Evolutionary conservation across 352 stramenopile species (phyloP).

Genomic region (Globisporangium camurandrum): DNA sequence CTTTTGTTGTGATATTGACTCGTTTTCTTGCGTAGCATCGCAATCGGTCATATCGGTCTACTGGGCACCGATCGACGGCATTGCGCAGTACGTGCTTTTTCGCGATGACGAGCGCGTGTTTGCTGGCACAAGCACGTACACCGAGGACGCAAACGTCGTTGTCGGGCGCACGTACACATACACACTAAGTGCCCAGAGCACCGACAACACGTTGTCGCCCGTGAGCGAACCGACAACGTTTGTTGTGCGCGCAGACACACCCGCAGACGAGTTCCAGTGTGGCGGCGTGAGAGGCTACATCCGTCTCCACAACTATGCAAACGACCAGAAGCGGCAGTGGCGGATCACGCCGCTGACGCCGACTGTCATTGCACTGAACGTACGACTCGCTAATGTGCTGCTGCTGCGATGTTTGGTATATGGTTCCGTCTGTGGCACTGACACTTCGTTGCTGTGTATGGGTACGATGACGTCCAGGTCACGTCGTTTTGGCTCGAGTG

Average conservation of each 20-base stretch:
- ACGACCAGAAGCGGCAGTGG: conserved; percentile 28
- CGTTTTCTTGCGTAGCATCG: conserved; percentile 19
- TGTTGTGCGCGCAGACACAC: conserved; percentile 5
- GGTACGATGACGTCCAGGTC: conserved; percentile 13
- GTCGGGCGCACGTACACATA: conserved; percentile 35
- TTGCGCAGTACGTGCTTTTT: conserved; percentile 27
- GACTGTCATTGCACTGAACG: conserved; percentile 24
- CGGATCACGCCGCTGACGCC: conserved; percentile 21
- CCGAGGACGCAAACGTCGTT: conserved; percentile 23
- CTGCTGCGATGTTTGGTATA: background rate
- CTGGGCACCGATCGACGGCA: conserved; percentile 22
- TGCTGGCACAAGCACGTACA: conserved; percentile 19
- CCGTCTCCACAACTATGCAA: conserved; percentile 29
- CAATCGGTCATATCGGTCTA: conserved; percentile 20
- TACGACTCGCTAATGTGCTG: conserved; percentile 8
- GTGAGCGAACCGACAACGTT: conserved; percentile 25
- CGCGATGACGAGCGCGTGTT: conserved; percentile 23
- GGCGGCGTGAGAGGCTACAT: conserved; percentile 22
- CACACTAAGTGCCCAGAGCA: conserved; percentile 16
- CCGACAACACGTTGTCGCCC: conserved; percentile 14
- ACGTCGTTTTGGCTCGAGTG: conserved; percentile 52
- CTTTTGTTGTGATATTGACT: no score
- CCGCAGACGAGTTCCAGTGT: conserved; percentile 21
- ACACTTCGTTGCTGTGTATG: background rate
- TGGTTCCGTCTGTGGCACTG: background rate